Percentiles rank a stretch among this genome's conserved stretches.
Evolutionary conservation across 192 early-diverging fungal genomes (phyloP).

Genomic region (Coemansia sp.): DNA sequence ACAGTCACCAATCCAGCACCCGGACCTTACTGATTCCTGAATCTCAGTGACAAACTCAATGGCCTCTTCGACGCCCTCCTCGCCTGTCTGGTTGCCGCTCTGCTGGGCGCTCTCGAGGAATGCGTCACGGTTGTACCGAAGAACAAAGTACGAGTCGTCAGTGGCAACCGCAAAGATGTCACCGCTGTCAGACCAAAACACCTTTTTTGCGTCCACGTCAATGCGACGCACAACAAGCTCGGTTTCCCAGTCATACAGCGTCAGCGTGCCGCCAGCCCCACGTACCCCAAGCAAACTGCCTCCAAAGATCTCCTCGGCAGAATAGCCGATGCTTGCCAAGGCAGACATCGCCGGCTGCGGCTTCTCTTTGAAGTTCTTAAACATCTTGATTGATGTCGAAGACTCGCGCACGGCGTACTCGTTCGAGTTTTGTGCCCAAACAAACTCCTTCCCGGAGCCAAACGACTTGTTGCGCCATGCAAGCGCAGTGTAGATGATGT

Average conservation of each 20-base stretch:
- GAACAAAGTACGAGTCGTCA: slow-evolving; percentile 91
- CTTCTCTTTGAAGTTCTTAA: slow-evolving; percentile 96
- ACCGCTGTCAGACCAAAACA: slow-evolving; percentile 95
- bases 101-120: slow-evolving; percentile 73
- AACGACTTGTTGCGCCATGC: slow-evolving; percentile 99
- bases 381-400: slow-evolving; percentile 81
- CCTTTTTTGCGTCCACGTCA: slow-evolving; percentile 83
- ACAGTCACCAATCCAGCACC: slow-evolving; percentile 98
- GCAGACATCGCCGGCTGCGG: slow-evolving; percentile 54
- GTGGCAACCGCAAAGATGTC: slow-evolving; percentile 90
- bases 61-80: slow-evolving; percentile 96
- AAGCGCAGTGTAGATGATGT: slow-evolving; percentile 99
- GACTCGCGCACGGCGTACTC: slow-evolving; percentile 97
- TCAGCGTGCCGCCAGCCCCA: slow-evolving; percentile 68
- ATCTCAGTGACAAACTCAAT: slow-evolving; percentile 95
- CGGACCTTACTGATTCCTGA: slow-evolving; percentile 85
- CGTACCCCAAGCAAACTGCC: slow-evolving; percentile 89
- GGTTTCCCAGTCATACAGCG: slow-evolving; percentile 98
- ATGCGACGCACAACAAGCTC: slow-evolving; percentile 88
- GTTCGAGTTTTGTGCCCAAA: slow-evolving; percentile 96
- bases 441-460: slow-evolving; percentile 92
- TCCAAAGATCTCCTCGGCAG: slow-evolving; percentile 93
- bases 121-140: slow-evolving; percentile 89
- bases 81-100: slow-evolving; percentile 66
- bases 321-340: slow-evolving; percentile 69